Base-by-base conservation (phyloP, 768 basidiomycete species). In the Mycena chlorophos region DNA sequence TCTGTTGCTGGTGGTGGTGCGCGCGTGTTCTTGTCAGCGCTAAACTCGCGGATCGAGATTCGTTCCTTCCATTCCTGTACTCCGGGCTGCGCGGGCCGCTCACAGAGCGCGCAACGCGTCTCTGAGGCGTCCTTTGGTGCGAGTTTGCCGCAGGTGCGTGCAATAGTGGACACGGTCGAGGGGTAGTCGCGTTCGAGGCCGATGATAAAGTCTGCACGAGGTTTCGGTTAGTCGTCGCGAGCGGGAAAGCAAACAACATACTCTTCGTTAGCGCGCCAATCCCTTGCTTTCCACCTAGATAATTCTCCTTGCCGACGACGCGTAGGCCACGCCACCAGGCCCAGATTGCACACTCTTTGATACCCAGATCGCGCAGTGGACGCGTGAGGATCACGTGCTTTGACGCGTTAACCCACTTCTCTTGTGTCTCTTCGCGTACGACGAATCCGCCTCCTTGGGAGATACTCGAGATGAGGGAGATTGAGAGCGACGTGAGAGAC, bases 101-200 rank as follows among this genome's bases (percentile, higher is more conserved):
- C 78, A 64, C 91, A 93, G 5, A 91, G 66, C 13, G 79, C 62
- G 65, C 91, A 93, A 5, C 61, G 64, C 0, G 73, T 75, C 6
- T 69, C 69, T 0, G 82, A 71, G 2, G 70, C 74, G 51, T 79
- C 72, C 66, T 88, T 91, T 0, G 91, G 84, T 8, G 84, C 78
- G 25, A 94, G 70, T 69, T 94, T 94, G 4, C 78, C 84, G 63
- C 88, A 90, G 1, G 91, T 93, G 30, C 88, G 82, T 22, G 84
- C 84, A 48, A 94, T 88, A 0, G 91, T 85, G 6, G 89, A 91
- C 12, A 93, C 91, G 0, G 91, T 94, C 0, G 91, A 90, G 3
- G 91, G 91, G 67, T 88, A 94, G 67, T 92, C 86, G 49, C 79
- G 82, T 69, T 94, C 91, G 26, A 94, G 66, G 2, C 89, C 86